These are phyloP conservation scores for Trypanosoma congolense DNA, from an alignment of 208 protist genomes.

Conservation along the genomic window DNA sequence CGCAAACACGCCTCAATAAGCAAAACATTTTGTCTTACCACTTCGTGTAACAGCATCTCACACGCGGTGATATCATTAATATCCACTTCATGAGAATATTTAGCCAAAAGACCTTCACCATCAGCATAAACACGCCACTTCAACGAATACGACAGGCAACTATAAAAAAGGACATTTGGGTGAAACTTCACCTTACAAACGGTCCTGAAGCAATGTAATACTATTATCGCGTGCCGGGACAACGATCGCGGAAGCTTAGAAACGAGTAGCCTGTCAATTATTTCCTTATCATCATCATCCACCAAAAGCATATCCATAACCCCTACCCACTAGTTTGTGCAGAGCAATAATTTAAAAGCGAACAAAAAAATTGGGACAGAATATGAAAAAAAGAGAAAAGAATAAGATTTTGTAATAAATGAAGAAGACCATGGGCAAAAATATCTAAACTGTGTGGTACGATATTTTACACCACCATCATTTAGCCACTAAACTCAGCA, in stretches of 20 bases:
- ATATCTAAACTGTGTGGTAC: too few relatives aligned
- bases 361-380: too few relatives aligned
- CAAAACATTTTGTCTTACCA: conserved; percentile 49
- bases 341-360: too few relatives aligned
- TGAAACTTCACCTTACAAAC: conserved; percentile 14
- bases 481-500: too few relatives aligned
- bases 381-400: too few relatives aligned
- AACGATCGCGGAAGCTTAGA: conserved; percentile 20
- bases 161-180: conserved; percentile 30
- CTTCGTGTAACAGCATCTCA: conserved; percentile 60
- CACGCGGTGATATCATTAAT: conserved; percentile 54
- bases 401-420: too few relatives aligned
- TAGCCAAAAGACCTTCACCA: conserved; percentile 1
- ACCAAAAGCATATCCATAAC: conserved; percentile 11
- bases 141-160: conserved; percentile 55
- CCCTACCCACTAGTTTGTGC: too few relatives aligned
- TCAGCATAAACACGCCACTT: conserved; percentile 45
- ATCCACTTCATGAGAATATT: conserved; percentile 14
- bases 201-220: conserved; percentile 24
- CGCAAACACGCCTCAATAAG: conserved; percentile 75
- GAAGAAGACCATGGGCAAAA: too few relatives aligned
- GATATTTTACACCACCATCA: too few relatives aligned
- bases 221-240: conserved; percentile 21
- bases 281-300: conserved; percentile 18
- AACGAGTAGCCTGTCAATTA: conserved; percentile 25